These are phyloP conservation scores for Fraxinus cuspidata DNA, from an alignment of 257 asterid genomes.

Conservation along the genomic window DNA sequence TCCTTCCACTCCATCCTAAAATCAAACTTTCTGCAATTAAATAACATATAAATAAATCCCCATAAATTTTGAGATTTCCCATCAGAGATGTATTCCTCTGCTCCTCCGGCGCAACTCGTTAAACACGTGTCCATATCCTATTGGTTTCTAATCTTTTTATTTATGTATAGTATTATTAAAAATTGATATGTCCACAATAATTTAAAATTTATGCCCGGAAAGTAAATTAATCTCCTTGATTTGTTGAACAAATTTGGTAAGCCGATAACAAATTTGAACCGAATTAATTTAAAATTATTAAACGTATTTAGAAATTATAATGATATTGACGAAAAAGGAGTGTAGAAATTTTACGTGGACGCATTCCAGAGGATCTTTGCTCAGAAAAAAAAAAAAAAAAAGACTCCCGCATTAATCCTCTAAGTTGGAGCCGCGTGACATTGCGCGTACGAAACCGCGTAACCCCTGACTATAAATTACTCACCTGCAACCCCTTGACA, in stretches of 20 bases:
- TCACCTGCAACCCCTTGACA: slow-evolving; percentile 8
- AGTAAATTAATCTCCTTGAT: no score
- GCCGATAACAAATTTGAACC: no score
- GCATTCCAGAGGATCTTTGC: background rate
- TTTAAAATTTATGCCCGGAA: no score
- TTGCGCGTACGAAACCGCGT: slow-evolving; percentile 48
- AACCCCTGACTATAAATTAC: slow-evolving; percentile 35
- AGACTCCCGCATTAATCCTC: background rate
- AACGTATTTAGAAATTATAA: no score
- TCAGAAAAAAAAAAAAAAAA: background rate
- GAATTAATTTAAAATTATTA: no score
- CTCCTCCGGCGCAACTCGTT: background rate
- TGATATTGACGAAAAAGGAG: background rate
- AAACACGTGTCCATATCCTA: background rate
- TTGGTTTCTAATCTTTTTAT: background rate
- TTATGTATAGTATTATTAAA: no score
- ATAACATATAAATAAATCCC: background rate
- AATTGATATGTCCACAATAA: no score
- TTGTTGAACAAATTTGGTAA: no score
- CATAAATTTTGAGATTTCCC: background rate
- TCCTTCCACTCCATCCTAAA: background rate
- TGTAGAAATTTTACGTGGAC: background rate
- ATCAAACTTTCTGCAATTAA: background rate
- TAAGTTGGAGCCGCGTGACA: background rate
- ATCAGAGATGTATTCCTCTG: background rate